Conservation (phyloP, 2,329 filamentous ascomycete genomes). For the Colletotrichum salicis region DNA sequence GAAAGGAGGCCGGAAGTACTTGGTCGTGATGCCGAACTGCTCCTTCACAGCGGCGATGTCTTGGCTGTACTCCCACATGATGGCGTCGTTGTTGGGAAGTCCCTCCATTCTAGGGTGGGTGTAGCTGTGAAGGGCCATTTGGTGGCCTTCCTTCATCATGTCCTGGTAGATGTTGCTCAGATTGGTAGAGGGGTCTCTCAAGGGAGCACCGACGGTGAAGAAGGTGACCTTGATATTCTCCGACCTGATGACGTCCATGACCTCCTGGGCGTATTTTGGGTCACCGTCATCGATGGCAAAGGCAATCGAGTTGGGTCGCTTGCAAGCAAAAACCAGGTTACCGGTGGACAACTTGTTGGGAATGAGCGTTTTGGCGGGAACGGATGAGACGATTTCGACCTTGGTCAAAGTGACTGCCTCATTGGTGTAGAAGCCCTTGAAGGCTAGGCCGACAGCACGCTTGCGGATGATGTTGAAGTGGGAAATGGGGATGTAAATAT, state of each 20-base stretch:
- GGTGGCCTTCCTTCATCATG: slow-evolving; percentile 71
- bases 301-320: slow-evolving; percentile 75
- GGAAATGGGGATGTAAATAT: slow-evolving; percentile 74
- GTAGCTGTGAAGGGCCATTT: slow-evolving; percentile 75
- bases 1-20: slow-evolving; percentile 77
- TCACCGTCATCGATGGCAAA: slow-evolving; percentile 78
- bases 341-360: slow-evolving; percentile 71
- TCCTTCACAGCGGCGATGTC: slow-evolving; percentile 61
- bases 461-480: slow-evolving; percentile 73
- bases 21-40: slow-evolving; percentile 47
- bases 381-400: slow-evolving; percentile 68
- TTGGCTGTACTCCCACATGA: slow-evolving; percentile 71
- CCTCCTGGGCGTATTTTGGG: slow-evolving; percentile 52
- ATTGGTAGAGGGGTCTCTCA: slow-evolving; percentile 68
- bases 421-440: slow-evolving; percentile 72
- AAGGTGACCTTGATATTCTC: slow-evolving; percentile 75
- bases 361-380: slow-evolving; percentile 63
- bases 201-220: slow-evolving; percentile 74
- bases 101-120: slow-evolving; percentile 75
- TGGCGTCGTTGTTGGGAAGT: slow-evolving; percentile 61
- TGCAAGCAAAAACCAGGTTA: slow-evolving; percentile 71
- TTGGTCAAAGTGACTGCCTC: slow-evolving; percentile 62
- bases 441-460: slow-evolving; percentile 66
- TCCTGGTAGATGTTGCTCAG: slow-evolving; percentile 72
- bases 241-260: slow-evolving; percentile 69